A percentile compares a stretch with the other conserved stretches of the same genome.
These are phyloP conservation scores for Leishmania amazonensis DNA, from an alignment of 208 protist species.

Conservation along the genomic window DNA sequence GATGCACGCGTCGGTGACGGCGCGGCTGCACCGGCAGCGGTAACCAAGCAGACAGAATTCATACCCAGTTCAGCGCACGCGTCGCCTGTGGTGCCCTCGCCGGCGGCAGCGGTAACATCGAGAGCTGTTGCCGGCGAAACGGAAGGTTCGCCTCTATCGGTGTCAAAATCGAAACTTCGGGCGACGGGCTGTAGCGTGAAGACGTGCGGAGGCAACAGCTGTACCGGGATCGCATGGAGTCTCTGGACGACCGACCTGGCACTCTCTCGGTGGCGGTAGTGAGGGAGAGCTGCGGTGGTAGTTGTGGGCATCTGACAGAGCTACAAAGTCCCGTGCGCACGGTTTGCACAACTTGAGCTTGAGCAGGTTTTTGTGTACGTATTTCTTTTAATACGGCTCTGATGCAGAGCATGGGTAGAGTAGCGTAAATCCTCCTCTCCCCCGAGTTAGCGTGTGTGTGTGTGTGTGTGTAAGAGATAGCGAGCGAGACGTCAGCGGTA, in stretches of 20 bases:
- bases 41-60: conserved; percentile 24
- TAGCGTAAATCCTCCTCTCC: neutral
- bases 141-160: neutral
- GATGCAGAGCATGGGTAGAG: neutral
- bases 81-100: neutral
- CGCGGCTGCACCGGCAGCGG: neutral
- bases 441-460: neutral
- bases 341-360: neutral
- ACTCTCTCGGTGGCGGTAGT: conserved; percentile 40
- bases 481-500: neutral
- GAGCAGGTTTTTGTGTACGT: neutral
- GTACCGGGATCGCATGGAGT: conserved; percentile 47
- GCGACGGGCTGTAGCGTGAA: neutral
- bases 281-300: neutral
- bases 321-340: neutral
- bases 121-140: neutral
- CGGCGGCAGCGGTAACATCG: neutral
- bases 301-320: neutral
- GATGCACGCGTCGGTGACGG: neutral
- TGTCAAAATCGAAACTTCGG: neutral
- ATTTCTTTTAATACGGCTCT: neutral
- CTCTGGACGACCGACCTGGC: conserved; percentile 49
- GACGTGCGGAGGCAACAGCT: conserved; percentile 44
- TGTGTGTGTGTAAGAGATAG: neutral
- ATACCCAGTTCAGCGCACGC: conserved; percentile 11